Evolutionary conservation across 2,329 filamentous ascomycete species (phyloP), one percentile per base, ranked within the genome.

Genomic region (Magnaporthales sp.): DNA sequence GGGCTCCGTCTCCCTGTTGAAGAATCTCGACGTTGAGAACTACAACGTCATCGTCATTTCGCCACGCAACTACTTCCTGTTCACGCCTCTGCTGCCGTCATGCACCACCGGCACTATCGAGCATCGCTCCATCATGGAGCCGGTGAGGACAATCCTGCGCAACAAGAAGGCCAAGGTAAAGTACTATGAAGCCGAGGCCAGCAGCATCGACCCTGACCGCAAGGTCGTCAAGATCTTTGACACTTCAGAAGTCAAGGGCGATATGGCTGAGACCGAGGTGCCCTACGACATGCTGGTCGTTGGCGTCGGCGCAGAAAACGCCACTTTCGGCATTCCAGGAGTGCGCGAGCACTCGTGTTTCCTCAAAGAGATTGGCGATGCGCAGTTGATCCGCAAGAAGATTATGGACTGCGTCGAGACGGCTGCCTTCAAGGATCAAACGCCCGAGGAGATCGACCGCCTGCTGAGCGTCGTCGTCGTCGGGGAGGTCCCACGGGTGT

Each of bases 321-420:
- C 95, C 66, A 99, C 95, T 68, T 99, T 99, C 76, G 95, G 93
- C 73, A 98, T 99, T 74, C 93, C 92, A 66, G 95, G 95, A 78
- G 95, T 99, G 67, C 89, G 88, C 72, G 95, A 99, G 80, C 83
- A 99, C 84, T 94, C 92, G 73, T 97, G 93, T 83, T 99, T 99
- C 86, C 81, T 99, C 77, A 99, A 99, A 86, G 96, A 99, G 82
- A 97, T 99, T 75, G 88, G 86, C 71, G 96, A 99, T 78, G 95
- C 95, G 67, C 95, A 99, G 81, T 87, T 88, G 75, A 99, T 99
- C 77, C 92, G 95, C 76, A 97, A 94, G 85, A 93, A 92, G 80
- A 97, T 99, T 80, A 99, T 99, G 95, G 95, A 99, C 82, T 99
- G 95, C 78, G 93, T 97, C 73, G 95, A 99, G 83, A 97, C 94